Evolutionary conservation across 2,329 filamentous ascomycete species (phyloP).

Genomic region (Boeremia lycopersici): DNA sequence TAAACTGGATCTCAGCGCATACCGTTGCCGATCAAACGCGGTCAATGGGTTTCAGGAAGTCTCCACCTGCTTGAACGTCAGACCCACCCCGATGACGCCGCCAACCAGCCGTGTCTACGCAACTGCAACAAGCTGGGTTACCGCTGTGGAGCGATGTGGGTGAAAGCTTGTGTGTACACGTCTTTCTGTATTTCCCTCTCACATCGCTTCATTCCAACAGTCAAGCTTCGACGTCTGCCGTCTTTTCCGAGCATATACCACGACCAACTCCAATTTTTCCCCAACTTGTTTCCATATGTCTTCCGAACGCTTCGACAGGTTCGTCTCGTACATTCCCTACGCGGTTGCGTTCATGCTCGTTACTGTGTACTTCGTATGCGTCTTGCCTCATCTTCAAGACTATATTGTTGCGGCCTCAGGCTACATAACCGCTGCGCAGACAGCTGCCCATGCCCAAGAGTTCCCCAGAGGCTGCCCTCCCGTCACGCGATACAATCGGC

Average conservation of each 20-base stretch:
- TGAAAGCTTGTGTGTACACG: slow-evolving; percentile 9
- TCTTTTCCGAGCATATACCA: slow-evolving; percentile 15
- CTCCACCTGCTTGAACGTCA: slow-evolving; percentile 15
- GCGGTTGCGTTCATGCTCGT: slow-evolving; percentile 3
- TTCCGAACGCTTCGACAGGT: slow-evolving; percentile 12
- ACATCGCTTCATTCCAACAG: slow-evolving; percentile 5
- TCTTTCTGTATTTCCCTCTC: slow-evolving; percentile 5
- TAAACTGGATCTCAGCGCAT: slow-evolving; percentile 6
- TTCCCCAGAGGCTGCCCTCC: slow-evolving; percentile 14
- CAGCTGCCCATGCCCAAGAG: slow-evolving; percentile 15
- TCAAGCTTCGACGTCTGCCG: slow-evolving; percentile 14
- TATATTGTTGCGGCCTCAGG: slow-evolving; percentile 5
- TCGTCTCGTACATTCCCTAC: slow-evolving; percentile 16
- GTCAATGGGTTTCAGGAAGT: slow-evolving; percentile 16
- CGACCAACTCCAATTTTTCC: neutral
- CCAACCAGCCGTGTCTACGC: slow-evolving; percentile 11
- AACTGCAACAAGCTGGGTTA: slow-evolving; percentile 8
- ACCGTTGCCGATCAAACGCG: slow-evolving; percentile 11
- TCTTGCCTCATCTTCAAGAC: slow-evolving; percentile 13
- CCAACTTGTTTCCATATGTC: slow-evolving; percentile 9
- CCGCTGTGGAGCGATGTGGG: slow-evolving; percentile 11
- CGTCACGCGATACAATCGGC: slow-evolving; percentile 13
- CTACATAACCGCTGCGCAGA: slow-evolving; percentile 14
- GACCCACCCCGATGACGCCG: slow-evolving; percentile 11
- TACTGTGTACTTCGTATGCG: slow-evolving; percentile 12